Percentiles rank a stretch among this genome's conserved stretches.
Evolutionary conservation across 352 stramenopile species (phyloP).

Genomic region (Pythium plurisporium): DNA sequence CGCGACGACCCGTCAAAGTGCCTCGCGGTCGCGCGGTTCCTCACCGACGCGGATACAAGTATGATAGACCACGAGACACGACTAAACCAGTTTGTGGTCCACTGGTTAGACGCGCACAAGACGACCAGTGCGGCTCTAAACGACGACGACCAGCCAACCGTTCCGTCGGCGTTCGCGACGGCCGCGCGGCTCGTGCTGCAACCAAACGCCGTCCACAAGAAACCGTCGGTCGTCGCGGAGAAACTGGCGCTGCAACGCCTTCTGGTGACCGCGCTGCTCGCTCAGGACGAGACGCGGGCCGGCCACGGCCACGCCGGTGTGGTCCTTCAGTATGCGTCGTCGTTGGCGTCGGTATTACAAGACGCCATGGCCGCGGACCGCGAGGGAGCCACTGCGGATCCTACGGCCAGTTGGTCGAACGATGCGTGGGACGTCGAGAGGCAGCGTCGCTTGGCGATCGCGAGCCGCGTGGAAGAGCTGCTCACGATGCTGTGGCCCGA

Average conservation of each 20-base stretch:
- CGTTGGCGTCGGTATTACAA: slow-evolving; percentile 6
- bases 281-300: slow-evolving; percentile 24
- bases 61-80: slow-evolving; percentile 31
- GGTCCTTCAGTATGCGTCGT: slow-evolving; percentile 24
- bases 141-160: slow-evolving; percentile 3
- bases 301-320: slow-evolving; percentile 36
- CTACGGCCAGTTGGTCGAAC: neutral
- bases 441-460: slow-evolving; percentile 26
- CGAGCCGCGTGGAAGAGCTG: slow-evolving; percentile 32
- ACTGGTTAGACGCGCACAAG: slow-evolving; percentile 37
- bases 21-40: slow-evolving; percentile 48
- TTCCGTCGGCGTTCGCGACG: slow-evolving; percentile 21
- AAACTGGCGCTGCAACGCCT: slow-evolving; percentile 36
- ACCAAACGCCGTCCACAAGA: slow-evolving; percentile 17
- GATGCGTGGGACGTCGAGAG: slow-evolving; percentile 19
- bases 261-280: slow-evolving; percentile 27
- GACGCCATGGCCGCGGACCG: neutral
- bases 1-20: slow-evolving; percentile 2
- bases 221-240: slow-evolving; percentile 14
- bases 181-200: slow-evolving; percentile 40
- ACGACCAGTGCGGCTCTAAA: neutral
- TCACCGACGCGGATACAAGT: slow-evolving; percentile 39
- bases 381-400: neutral
- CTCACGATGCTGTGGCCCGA: slow-evolving; percentile 66
- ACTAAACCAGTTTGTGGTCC: slow-evolving; percentile 50